A percentile compares a stretch with the other conserved stretches of the same genome.
Evolutionary conservation across 257 asterid genomes (phyloP).

Genomic region (Solanum pennellii): DNA sequence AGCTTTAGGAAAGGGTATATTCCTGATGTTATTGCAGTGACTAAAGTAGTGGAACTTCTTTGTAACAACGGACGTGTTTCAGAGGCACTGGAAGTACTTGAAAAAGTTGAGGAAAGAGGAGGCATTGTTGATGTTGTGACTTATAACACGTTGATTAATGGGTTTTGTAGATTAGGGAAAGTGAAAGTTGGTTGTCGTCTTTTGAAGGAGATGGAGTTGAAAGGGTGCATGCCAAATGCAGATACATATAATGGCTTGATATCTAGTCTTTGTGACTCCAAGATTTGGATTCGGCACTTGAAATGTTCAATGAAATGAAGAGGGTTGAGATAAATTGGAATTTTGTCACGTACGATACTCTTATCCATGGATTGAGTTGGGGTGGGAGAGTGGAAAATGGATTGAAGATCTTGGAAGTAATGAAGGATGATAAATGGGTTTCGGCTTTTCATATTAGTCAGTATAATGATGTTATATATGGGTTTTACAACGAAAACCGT

Average conservation of each 20-base stretch:
- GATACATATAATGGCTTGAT: constrained; percentile 65
- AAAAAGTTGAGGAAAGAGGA: constrained; percentile 61
- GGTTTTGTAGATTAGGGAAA: constrained; percentile 53
- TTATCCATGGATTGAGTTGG: constrained; percentile 59
- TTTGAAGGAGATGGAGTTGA: constrained; percentile 71
- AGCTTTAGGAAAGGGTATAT: constrained; percentile 46
- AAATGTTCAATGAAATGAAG: constrained; percentile 74
- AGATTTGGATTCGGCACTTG: constrained; percentile 55
- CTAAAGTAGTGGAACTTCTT: constrained; percentile 48
- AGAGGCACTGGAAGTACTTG: constrained; percentile 70
- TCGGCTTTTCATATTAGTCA: constrained; percentile 21
- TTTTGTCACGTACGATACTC: constrained; percentile 37
- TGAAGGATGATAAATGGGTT: constrained; percentile 32
- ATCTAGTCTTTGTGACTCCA: constrained; percentile 44
- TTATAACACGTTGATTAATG: constrained; percentile 59
- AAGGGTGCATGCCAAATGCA: constrained; percentile 63
- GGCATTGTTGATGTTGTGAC: constrained; percentile 57
- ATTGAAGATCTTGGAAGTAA: constrained; percentile 46
- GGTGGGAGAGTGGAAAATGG: constrained; percentile 45
- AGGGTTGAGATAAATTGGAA: constrained; percentile 46
- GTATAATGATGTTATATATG: too few species aligned
- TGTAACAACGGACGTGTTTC: constrained; percentile 40
- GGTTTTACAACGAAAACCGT: too few species aligned
- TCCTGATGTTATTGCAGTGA: constrained; percentile 55
- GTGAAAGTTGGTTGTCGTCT: constrained; percentile 31